Percentiles rank a stretch among this genome's conserved stretches.
phyloP scores from a whole-genome alignment of 495 filamentous ascomycete genomes.

The Clavariopsis aquatica region DNA sequence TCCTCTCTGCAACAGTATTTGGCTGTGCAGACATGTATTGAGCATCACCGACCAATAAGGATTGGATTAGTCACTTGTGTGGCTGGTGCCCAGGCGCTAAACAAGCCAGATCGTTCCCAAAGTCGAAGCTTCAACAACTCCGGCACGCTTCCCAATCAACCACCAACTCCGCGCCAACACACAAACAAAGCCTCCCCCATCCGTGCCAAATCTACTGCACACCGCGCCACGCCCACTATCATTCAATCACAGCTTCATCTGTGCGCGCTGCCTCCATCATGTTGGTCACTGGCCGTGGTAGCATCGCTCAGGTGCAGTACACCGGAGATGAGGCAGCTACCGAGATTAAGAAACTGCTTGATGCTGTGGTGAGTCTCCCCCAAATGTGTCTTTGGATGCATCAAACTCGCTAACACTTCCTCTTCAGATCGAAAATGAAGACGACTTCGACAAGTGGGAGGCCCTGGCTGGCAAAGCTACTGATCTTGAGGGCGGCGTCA shows the following conservation, averaged over 20 bases:
- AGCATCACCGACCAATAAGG: no score
- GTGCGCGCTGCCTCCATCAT: background rate
- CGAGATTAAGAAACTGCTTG: conserved; percentile 76
- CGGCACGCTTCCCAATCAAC: no score
- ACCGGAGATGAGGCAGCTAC: conserved; percentile 82
- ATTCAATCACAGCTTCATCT: background rate
- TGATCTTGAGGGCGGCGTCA: conserved; percentile 86
- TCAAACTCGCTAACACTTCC: conserved; percentile 9
- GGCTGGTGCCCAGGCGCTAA: no score
- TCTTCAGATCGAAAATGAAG: conserved; percentile 50
- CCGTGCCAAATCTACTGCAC: background rate
- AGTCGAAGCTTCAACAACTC: no score
- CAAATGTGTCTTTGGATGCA: no score
- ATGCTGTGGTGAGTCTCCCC: conserved; percentile 72
- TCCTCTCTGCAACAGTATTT: no score
- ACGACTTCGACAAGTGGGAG: conserved; percentile 95
- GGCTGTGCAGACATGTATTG: no score
- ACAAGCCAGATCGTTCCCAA: no score
- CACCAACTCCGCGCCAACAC: no score
- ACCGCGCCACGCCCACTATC: background rate
- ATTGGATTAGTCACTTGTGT: no score
- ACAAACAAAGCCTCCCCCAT: background rate
- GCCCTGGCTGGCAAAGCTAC: conserved; percentile 82
- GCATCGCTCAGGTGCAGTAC: conserved; percentile 60
- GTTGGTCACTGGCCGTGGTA: conserved; percentile 13